Evolutionary conservation across 352 stramenopile species (phyloP), one percentile per base, ranked within the genome.

Genomic region (Pythium chondricola): DNA sequence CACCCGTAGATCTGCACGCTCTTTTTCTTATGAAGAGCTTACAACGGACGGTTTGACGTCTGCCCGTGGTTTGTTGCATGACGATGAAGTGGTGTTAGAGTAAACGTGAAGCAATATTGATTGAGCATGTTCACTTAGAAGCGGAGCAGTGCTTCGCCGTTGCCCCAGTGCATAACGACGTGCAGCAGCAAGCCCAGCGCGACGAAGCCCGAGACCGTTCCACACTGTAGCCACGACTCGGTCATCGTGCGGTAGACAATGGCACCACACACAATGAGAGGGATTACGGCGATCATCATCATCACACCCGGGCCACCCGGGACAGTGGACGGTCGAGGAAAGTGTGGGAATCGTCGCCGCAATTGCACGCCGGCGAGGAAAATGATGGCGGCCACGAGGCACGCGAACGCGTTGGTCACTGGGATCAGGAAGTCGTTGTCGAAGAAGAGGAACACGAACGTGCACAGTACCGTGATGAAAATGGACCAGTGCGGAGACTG

Each of bases 351-450:
- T 16, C 58, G 71, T 6, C 83, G 58, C 1, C 90, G 72, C 3
- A 97, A 30, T 80, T 60, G 53, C 86, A 79, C 22, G 18, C 36
- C 66, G 9, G 88, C 79, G 17, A 56, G 56, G 54, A 95, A 86
- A 40, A 96, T 82, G 39, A 97, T 63, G 11, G 95, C 31, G 46
- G 93, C 61, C 14, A 72, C 56, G 36, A 79, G 47, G 21, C 77
- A 65, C 53, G 88, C 88, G 27, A 93, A 77, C 18, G 87, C 73
- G 61, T 96, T 97, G 25, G 88, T 55, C 38, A 95, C 63, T 17
- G 80, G 62, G 6, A 93, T 42, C 14, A 84, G 60, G 29, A 61
- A 58, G 14, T 82, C 51, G 48, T 88, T 76, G 32, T 66, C 48
- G 33, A 71, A 56, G 22, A 49, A 33, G 2, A 61, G 33, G 5